Base-by-base conservation (phyloP, 1,284 basidiomycete genomes). In the Pascua guehoae region DNA sequence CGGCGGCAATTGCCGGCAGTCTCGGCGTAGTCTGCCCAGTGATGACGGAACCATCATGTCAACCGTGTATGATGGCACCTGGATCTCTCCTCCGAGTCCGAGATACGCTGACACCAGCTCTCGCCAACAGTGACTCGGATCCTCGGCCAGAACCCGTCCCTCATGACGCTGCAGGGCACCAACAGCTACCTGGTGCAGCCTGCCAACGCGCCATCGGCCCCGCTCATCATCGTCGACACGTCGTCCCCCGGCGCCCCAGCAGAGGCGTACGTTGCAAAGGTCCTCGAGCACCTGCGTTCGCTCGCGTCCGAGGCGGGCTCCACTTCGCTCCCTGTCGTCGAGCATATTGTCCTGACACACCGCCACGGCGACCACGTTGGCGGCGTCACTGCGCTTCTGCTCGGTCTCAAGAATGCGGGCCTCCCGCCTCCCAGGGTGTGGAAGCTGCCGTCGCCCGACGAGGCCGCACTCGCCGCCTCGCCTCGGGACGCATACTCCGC, bases 111-210 rank as follows among this genome's bases (percentile, higher is more conserved):
- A 56, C 49, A 14, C 0, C 62, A 77, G 76, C 69, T 78, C 53
- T 70, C 73, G 0, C 63, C 71, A 11, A 67, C 68, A 51, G 73
- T 79, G 45, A 77, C 78, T 11, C 77, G 81, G 24, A 70, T 82
- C 49, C 72, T 82, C 2, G 81, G 79, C 0, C 79, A 94, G 85
- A 96, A 96, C 69, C 91, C 92, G 8, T 89, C 91, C 4, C 86
- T 88, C 61, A 94, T 91, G 75, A 95, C 93, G 0, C 81, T 97
- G 1, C 90, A 95, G 81, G 92, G 90, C 84, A 98, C 94, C 1
- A 97, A 97, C 72, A 95, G 91, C 1, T 98, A 97, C 72, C 81
- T 98, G 58, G 73, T 97, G 48, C 71, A 73, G 51, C 71, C 71
- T 5, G 63, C 69, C n/a, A 70, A 66, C 1, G 66, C 88, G 88